Base-by-base conservation (phyloP, 2,329 filamentous ascomycete genomes). In the Stagonosporopsis cucurbitacearum region DNA sequence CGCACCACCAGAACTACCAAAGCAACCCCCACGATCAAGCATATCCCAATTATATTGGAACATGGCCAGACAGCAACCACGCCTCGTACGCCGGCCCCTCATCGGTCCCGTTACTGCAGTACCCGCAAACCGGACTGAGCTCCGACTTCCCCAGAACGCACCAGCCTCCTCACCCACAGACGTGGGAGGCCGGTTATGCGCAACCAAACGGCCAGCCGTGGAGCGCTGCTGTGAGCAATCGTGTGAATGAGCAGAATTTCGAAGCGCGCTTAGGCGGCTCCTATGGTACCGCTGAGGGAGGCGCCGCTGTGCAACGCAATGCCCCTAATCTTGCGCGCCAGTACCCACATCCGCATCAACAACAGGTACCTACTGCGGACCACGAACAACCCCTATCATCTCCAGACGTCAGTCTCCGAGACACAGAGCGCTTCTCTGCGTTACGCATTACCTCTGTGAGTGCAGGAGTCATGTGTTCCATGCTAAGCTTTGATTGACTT, bases 1-100 rank as follows among this genome's bases (percentile, higher is more conserved):
- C 68, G 60, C 69, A 68, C 64, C 68, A 69, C 65, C 66, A 63
- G 41, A 47, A 64, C 43, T 59, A 65, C 46, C 51, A 62, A 47
- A 48, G 59, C 39, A 56, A 49, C 58, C 50, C 48, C 53, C 59
- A 68, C 58, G 66, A 69, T 33, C 63, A 68, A 44, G 28, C 23
- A 20, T 63, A 64, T 32, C 33, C 54, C 42, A 46, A 22, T 33
- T 61, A 68, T 43, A 58, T 63, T 33, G 53, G 66, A 23, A 54
- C 67, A 59, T 73, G 69, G 70, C 63, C 65, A 43, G 53, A 58
- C 45, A 56, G 51, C 51, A 51, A 57, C 54, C 56, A 66, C 50
- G 54, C 63, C 56, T 62, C 68, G 59, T 66, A 64, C 51, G 50
- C 57, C 67, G 65, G 60, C 63, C 63, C 63, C 46, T 64, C 60